A percentile compares a stretch with the other conserved stretches of the same genome.
Conservation (phyloP, 208 protist species). For the Crithidia expoeki region DNA sequence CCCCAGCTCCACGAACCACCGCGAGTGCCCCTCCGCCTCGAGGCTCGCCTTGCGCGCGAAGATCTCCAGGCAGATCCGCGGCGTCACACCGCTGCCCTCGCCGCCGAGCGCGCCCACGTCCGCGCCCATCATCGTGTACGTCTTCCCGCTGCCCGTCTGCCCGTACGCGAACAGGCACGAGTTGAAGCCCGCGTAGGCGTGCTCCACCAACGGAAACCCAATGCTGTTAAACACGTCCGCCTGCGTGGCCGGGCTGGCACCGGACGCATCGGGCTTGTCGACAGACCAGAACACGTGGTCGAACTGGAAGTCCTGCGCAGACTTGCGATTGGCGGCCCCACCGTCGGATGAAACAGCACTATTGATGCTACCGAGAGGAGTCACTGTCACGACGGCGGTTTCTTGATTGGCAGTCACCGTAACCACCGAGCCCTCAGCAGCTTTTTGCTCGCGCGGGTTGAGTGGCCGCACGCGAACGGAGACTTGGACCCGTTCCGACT, state of each 20-base stretch:
- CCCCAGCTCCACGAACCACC: slow-evolving; percentile 59
- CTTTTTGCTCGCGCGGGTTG: slow-evolving; percentile 44
- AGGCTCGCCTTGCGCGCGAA: slow-evolving; percentile 45
- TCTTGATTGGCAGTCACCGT: slow-evolving; percentile 17
- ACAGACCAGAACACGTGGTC: slow-evolving; percentile 74
- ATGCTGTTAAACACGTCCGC: slow-evolving; percentile 62
- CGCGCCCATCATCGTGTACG: slow-evolving; percentile 93
- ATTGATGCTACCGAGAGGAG: not conserved
- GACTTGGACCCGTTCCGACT: slow-evolving; percentile 49
- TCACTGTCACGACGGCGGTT: slow-evolving; percentile 31
- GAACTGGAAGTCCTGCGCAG: slow-evolving; percentile 56
- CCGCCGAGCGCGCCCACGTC: slow-evolving; percentile 32
- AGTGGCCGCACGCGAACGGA: slow-evolving; percentile 71
- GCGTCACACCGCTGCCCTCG: slow-evolving; percentile 65
- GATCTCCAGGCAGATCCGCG: slow-evolving; percentile 65
- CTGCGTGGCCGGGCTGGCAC: slow-evolving; percentile 44
- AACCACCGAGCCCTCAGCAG: slow-evolving; percentile 13
- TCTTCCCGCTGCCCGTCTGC: slow-evolving; percentile 93
- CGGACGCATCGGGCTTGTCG: slow-evolving; percentile 36
- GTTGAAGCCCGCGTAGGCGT: slow-evolving; percentile 75
- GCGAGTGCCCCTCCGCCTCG: slow-evolving; percentile 45
- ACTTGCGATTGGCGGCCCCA: not conserved
- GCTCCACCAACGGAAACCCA: slow-evolving; percentile 51
- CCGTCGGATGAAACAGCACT: not conserved
- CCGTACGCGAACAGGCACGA: slow-evolving; percentile 93